A percentile compares a stretch with the other conserved stretches of the same genome.
Conservation (phyloP, 352 stramenopile genomes). For the Phytophthora nicotianae region DNA sequence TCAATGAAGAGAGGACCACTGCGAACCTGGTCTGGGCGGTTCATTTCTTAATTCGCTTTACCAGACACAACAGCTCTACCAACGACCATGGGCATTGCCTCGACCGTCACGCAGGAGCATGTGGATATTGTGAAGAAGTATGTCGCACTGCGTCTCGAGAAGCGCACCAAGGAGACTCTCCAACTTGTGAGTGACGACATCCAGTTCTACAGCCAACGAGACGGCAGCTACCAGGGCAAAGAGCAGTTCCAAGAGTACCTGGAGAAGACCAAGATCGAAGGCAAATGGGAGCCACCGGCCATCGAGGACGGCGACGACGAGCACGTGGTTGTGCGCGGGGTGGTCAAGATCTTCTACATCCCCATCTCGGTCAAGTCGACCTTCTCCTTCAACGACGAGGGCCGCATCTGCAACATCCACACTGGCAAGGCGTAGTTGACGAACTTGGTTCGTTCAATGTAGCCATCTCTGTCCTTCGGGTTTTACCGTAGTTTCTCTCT, state of each 20-base stretch:
- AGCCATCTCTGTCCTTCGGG: constrained; percentile 8
- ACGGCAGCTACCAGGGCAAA: constrained; percentile 53
- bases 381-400: constrained; percentile 48
- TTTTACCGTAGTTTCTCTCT: neutral
- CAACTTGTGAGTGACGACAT: constrained; percentile 63
- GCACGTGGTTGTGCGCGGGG: constrained; percentile 52
- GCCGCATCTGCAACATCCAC: constrained; percentile 54
- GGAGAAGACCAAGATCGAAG: constrained; percentile 61
- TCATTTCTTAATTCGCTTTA: constrained; percentile 27
- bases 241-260: constrained; percentile 48
- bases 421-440: constrained; percentile 53
- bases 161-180: constrained; percentile 45
- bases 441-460: too few relatives aligned
- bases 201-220: constrained; percentile 55
- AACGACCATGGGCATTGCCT: constrained; percentile 38
- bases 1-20: constrained; percentile 19
- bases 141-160: constrained; percentile 45
- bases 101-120: constrained; percentile 36
- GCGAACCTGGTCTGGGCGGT: constrained; percentile 11
- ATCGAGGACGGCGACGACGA: constrained; percentile 53
- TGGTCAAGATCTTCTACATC: constrained; percentile 63
- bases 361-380: constrained; percentile 58
- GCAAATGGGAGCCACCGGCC: constrained; percentile 40
- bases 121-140: constrained; percentile 54
- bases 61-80: neutral